Conservation (phyloP, 2,329 filamentous ascomycete genomes). For the Pestalotiopsis fici region DNA sequence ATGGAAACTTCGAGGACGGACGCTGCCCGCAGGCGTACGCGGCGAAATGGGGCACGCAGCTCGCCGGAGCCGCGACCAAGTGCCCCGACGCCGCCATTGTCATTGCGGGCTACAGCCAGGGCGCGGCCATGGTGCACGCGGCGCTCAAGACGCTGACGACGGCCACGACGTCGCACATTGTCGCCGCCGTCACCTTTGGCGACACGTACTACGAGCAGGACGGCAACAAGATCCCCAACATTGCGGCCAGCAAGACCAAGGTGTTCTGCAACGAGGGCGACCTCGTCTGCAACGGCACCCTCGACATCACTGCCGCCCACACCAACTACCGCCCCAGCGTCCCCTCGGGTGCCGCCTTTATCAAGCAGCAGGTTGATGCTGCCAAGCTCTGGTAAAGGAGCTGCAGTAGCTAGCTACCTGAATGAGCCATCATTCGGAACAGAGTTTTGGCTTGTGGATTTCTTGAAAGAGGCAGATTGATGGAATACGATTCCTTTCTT, state of each 20-base stretch:
- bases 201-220: constrained; percentile 30
- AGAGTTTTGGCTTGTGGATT: background rate
- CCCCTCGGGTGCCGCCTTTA: constrained; percentile 13
- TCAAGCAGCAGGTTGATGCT: constrained; percentile 8
- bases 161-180: constrained; percentile 24
- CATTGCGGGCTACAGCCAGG: constrained; percentile 31
- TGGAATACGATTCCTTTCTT: background rate
- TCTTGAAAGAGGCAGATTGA: background rate
- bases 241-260: constrained; percentile 26
- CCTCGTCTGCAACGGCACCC: constrained; percentile 46
- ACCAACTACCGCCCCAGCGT: constrained; percentile 30
- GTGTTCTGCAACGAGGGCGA: constrained; percentile 50
- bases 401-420: background rate
- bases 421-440: background rate
- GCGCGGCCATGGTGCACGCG: constrained; percentile 32
- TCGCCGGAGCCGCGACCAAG: constrained; percentile 27
- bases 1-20: constrained; percentile 25
- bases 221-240: constrained; percentile 27
- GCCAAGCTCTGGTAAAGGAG: constrained; percentile 1
- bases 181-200: constrained; percentile 29
- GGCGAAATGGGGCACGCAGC: constrained; percentile 25
- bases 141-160: constrained; percentile 34
- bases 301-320: constrained; percentile 38
- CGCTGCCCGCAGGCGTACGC: constrained; percentile 29
- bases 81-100: constrained; percentile 34